Evolutionary conservation across 78 protist species (phyloP), one percentile per base, ranked within the genome.

Genomic region (Dictyostelium purpureum): DNA sequence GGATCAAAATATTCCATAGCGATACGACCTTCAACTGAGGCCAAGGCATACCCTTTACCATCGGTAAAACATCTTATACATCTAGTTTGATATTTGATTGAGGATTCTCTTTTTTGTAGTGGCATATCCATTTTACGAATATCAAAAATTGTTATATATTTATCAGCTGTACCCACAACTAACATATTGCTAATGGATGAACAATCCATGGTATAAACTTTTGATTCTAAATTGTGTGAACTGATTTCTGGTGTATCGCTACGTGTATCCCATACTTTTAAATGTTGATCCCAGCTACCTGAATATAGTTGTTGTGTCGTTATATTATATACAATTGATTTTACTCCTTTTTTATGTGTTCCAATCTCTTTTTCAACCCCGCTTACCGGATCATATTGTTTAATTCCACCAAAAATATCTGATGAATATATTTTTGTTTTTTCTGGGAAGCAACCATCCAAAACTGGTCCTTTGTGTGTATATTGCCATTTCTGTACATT

Each of bases 21-120:
- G 2, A 96, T 96, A 24, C 99, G 83, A 18, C 99, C 99, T n/a
- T 97, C 98, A 24, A 97, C 97, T 7, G 95, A 78, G 14, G 96
- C 66, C 37, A 98, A 75, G 12, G 96, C 98, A 47, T 83, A 98
- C 0, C 99, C 98, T 28, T 40, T 79, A 14, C 95, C 96, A 67
- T 95, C 81, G 0, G 91, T 88, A 43, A 45, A 77, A 35, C 87
- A 24, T 9, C 87, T 24, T 26, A 97, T 61, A 73, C 85, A 57
- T 33, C 99, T 71, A 7, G 98, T 98, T 65, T 97, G 99, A 61
- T 65, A 96, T 74, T 96, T 95, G 31, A 98, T 94, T 33, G 95
- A 66, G 0, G 97, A 94, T 47, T 97, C 98, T 21, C 99, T 61
- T 21, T 40, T 45, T 61, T 97, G 99, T 37, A 81, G 19, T 0